Evolutionary conservation across 164 flowering plant genomes (phyloP).

Genomic region (Euptelea pleiosperma): DNA sequence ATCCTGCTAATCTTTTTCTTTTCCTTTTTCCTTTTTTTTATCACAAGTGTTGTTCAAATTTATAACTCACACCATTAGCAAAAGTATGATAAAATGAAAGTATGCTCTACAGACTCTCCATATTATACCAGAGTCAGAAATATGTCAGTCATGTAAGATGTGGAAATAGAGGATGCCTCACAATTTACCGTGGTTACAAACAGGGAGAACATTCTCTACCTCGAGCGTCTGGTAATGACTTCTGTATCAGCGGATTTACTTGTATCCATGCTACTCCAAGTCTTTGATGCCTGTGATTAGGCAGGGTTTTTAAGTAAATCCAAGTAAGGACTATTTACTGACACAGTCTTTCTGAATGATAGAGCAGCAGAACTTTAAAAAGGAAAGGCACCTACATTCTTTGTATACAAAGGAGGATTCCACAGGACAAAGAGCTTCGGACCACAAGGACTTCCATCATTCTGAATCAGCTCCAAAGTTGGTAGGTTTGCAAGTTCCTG

Average conservation of each 20-base stretch:
- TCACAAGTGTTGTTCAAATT: background rate
- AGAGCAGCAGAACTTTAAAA: conserved; percentile 7
- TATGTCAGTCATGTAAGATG: conserved; percentile 1
- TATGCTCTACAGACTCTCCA: too few relatives aligned
- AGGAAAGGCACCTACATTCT: conserved; percentile 40
- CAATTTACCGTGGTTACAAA: background rate
- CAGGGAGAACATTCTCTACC: conserved; percentile 34
- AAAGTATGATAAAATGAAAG: too few relatives aligned
- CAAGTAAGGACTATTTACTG: conserved; percentile 2
- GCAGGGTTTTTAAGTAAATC: conserved; percentile 6
- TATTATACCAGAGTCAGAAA: too few relatives aligned
- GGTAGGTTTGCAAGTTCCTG: conserved; percentile 83
- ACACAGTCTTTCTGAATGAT: too few relatives aligned
- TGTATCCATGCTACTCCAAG: conserved; percentile 15
- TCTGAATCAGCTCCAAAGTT: conserved; percentile 65
- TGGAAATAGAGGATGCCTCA: background rate
- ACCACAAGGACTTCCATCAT: conserved; percentile 95
- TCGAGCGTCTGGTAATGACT: conserved; percentile 35
- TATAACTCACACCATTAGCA: background rate
- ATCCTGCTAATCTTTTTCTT: too few relatives aligned
- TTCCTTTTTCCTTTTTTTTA: too few relatives aligned
- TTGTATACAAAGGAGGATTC: conserved; percentile 65
- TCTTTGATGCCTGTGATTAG: conserved; percentile 35
- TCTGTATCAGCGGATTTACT: conserved; percentile 21
- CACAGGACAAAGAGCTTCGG: conserved; percentile 75